These are phyloP conservation scores for Crithidia bombi DNA, from an alignment of 208 protist species.

Conservation along the genomic window DNA sequence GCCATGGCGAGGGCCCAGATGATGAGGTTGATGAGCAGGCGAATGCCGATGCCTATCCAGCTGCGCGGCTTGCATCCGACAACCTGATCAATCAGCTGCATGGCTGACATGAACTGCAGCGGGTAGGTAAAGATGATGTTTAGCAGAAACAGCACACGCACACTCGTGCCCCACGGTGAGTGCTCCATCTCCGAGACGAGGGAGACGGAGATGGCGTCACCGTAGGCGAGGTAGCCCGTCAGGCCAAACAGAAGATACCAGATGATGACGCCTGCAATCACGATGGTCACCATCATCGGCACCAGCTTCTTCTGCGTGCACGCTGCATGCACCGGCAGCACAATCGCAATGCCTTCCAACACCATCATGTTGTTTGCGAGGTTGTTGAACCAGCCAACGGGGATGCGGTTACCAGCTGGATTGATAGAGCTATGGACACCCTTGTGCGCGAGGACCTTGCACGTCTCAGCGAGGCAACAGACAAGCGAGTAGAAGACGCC, in stretches of 20 bases:
- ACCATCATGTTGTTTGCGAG: constrained; percentile 81
- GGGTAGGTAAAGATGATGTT: constrained; percentile 81
- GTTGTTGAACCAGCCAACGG: constrained; percentile 67
- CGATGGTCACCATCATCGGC: constrained; percentile 52
- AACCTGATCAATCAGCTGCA: constrained; percentile 71
- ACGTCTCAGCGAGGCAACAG: constrained; percentile 41
- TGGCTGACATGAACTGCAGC: constrained; percentile 79
- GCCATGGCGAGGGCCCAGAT: constrained; percentile 71
- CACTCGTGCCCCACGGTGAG: constrained; percentile 52
- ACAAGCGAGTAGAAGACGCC: constrained; percentile 66
- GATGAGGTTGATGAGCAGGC: constrained; percentile 61
- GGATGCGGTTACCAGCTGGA: constrained; percentile 35
- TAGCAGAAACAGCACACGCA: constrained; percentile 47
- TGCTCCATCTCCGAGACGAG: constrained; percentile 46
- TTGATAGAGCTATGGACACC: constrained; percentile 30
- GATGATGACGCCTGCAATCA: constrained; percentile 46
- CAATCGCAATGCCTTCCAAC: constrained; percentile 76
- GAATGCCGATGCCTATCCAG: constrained; percentile 53
- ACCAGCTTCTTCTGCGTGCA: constrained; percentile 68
- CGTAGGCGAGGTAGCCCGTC: constrained; percentile 75
- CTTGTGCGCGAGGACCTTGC: constrained; percentile 31
- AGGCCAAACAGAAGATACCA: constrained; percentile 73
- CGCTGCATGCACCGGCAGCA: constrained; percentile 72
- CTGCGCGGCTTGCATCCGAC: constrained; percentile 55
- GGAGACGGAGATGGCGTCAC: constrained; percentile 43